Conservation (phyloP, 2,329 filamentous ascomycete genomes). For the Penicillium sp. region DNA sequence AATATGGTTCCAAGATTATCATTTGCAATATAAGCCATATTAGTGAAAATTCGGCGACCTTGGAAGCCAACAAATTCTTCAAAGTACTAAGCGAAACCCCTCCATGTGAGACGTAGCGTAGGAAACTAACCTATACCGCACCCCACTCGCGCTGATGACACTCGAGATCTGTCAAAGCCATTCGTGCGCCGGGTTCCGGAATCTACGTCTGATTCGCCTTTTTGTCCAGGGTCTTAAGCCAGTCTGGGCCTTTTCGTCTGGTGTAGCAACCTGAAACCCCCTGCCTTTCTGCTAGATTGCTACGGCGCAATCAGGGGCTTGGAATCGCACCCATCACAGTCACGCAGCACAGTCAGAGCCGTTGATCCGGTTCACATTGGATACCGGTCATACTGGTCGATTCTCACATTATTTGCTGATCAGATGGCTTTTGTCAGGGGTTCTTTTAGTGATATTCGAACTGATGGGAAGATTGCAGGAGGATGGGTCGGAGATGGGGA, state of each 20-base stretch:
- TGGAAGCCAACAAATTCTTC: neutral
- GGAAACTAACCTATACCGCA: slow-evolving; percentile 17
- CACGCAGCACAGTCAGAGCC: neutral
- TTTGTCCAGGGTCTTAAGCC: slow-evolving; percentile 1
- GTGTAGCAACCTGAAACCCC: slow-evolving; percentile 13
- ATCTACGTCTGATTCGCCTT: slow-evolving; percentile 3
- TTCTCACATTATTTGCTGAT: neutral
- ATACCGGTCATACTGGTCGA: neutral
- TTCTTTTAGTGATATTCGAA: neutral
- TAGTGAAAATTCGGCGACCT: neutral
- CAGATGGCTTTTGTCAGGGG: neutral
- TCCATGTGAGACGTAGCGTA: slow-evolving; percentile 27
- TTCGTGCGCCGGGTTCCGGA: slow-evolving; percentile 12
- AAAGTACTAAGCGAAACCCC: slow-evolving; percentile 1
- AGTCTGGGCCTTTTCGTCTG: neutral
- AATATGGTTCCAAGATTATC: no score
- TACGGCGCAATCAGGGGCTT: neutral
- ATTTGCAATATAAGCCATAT: neutral
- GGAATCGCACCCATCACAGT: neutral
- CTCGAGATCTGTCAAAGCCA: slow-evolving; percentile 10
- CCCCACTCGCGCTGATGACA: slow-evolving; percentile 11
- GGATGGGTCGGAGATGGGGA: no score
- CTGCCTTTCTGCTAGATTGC: neutral
- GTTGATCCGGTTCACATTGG: neutral
- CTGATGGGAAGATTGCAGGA: neutral